These are phyloP conservation scores for Clavispora phyllophila DNA, from an alignment of 805 yeast species.

Conservation along the genomic window DNA sequence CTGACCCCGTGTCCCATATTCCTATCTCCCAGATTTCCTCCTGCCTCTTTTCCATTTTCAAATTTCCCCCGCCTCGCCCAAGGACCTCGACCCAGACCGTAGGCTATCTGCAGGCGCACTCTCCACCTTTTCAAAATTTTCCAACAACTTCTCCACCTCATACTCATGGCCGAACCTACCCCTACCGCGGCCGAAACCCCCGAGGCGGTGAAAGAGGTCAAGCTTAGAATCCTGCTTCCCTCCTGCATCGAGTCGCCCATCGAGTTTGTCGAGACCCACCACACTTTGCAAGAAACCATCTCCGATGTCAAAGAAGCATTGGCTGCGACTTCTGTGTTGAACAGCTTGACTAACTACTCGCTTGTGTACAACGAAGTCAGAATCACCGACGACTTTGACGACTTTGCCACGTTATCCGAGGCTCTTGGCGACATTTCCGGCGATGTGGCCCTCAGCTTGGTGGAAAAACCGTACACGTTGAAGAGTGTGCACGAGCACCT, in stretches of 20 bases:
- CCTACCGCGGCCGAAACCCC: slow-evolving; percentile 6
- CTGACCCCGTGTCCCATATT: too few species aligned
- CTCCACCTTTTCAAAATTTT: slow-evolving; percentile 1
- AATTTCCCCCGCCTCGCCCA: too few species aligned
- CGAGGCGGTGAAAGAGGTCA: slow-evolving; percentile 15
- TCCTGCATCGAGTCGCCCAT: slow-evolving; percentile 14
- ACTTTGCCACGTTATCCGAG: slow-evolving; percentile 22
- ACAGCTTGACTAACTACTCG: slow-evolving; percentile 57
- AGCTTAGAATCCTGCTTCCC: slow-evolving; percentile 19
- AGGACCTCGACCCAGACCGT: too few species aligned
- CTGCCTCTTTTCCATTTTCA: too few species aligned
- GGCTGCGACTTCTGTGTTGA: slow-evolving; percentile 50
- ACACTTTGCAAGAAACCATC: slow-evolving; percentile 42
- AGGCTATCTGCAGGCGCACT: slow-evolving; percentile 1
- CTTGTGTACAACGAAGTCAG: slow-evolving; percentile 35
- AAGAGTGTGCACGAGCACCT: slow-evolving; percentile 59
- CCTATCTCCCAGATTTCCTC: too few species aligned
- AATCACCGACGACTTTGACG: slow-evolving; percentile 25
- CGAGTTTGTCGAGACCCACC: slow-evolving; percentile 24
- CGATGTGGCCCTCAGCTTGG: slow-evolving; percentile 40
- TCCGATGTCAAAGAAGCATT: slow-evolving; percentile 56
- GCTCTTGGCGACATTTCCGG: slow-evolving; percentile 18
- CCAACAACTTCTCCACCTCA: slow-evolving; percentile 3
- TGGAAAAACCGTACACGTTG: slow-evolving; percentile 56
- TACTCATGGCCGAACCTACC: slow-evolving; percentile 12